Base-by-base conservation (phyloP, 2,329 filamentous ascomycete genomes). In the Trichoderma lentiforme region DNA sequence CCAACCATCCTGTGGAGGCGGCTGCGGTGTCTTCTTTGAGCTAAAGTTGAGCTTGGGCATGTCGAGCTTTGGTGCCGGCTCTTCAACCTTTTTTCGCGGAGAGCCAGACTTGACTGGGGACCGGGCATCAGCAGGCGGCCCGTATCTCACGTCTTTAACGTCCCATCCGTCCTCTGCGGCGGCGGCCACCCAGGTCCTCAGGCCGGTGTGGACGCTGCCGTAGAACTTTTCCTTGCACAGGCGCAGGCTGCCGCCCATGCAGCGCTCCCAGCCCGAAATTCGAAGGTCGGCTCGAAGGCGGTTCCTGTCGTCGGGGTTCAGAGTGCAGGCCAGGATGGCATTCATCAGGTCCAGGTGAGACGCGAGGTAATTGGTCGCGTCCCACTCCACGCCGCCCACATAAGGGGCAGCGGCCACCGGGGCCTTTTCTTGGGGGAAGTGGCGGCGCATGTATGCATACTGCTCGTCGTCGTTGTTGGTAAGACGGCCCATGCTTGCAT, bases 181-280 rank as follows among this genome's bases (percentile, higher is more conserved):
- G 0, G 95, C 96, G 0, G 91, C 91, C 21, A 98, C 92, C 95
- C 95, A 99, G 7, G 93, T 95, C 70, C 92, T 90, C 74, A 98
- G 85, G 2, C 91, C 94, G 76, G 95, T 93, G 80, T 99, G 96
- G 4, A 99, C 93, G 63, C 92, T 90, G 2, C 93, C 92, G 80
- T 99, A 98, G 80, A 98, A 97, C 81, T 98, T 98, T 82, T 98
- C 95, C 81, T 98, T 99, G 85, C 95, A 98, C 18, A 95, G 91
- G 6, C 96, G 90, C 74, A 98, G 84, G 72, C 91, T 95, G 26
- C 89, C 88, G 18, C 94, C 94, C 87, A 98, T 93, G 76, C 92
- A 90, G 76, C 94, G 94, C 81, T 99, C 96, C 85, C 94, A 97
- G 8, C 96, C 95, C 0, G 93, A 97, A 73, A 95, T 89, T 68